Conservation (phyloP, 305 asterid genomes). For the Fraxinus nigra region DNA sequence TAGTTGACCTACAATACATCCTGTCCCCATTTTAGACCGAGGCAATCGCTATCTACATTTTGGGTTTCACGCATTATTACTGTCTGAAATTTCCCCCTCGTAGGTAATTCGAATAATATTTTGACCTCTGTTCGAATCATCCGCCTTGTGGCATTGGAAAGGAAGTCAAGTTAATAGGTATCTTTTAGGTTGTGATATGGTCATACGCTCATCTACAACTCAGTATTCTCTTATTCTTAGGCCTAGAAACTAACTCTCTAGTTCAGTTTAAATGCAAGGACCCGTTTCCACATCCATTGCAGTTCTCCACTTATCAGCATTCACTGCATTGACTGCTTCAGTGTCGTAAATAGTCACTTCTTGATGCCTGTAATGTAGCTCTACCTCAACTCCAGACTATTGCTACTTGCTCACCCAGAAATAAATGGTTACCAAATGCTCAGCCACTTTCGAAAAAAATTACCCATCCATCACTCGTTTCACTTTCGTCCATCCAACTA, state of each 20-base stretch:
- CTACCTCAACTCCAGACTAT: not conserved
- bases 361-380: no score
- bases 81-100: not conserved
- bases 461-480: no score
- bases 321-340: not conserved
- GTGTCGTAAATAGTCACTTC: not conserved
- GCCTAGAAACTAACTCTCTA: not conserved
- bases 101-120: not conserved
- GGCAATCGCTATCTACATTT: not conserved
- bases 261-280: not conserved
- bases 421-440: no score
- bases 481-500: no score
- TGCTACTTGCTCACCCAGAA: no score
- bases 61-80: not conserved
- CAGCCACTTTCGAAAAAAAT: no score
- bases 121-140: not conserved
- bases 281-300: not conserved
- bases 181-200: not conserved
- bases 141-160: not conserved
- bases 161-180: not conserved
- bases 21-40: not conserved
- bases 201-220: not conserved
- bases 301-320: not conserved
- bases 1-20: not conserved
- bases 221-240: not conserved